These are phyloP conservation scores for Trichoderma atroviride DNA, from an alignment of 2,329 filamentous ascomycete genomes.

Conservation along the genomic window DNA sequence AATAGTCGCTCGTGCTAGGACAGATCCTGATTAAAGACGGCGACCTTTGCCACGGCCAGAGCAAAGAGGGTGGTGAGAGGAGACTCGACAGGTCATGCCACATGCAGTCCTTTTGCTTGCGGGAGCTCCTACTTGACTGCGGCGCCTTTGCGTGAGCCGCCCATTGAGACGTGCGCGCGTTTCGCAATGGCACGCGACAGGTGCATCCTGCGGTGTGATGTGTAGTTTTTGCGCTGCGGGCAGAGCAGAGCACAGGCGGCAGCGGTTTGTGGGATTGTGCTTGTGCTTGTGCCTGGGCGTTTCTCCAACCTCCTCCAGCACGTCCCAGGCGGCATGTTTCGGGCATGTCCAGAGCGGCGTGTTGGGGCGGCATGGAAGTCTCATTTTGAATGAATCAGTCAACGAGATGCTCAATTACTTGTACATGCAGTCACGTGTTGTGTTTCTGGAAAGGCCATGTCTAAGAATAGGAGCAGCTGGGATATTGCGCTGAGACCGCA, in stretches of 20 bases:
- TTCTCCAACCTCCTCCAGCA: not conserved
- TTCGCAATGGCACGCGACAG: conserved; percentile 4
- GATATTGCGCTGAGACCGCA: not conserved
- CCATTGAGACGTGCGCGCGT: conserved; percentile 4
- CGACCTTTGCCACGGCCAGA: not conserved
- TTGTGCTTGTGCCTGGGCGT: not conserved
- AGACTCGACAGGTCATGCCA: not conserved
- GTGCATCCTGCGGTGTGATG: not conserved
- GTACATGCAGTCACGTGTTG: not conserved
- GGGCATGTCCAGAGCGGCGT: conserved; percentile 3
- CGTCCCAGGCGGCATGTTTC: conserved; percentile 12
- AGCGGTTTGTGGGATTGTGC: not conserved
- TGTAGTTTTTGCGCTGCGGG: not conserved
- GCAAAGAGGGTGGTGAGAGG: not conserved
- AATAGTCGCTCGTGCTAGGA: not conserved
- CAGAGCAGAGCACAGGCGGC: not conserved
- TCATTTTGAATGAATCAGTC: not conserved
- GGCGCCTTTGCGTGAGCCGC: not conserved
- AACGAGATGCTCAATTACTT: not conserved
- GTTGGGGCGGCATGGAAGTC: not conserved
- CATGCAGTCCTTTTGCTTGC: not conserved
- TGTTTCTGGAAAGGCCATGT: not conserved
- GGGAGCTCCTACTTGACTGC: not conserved
- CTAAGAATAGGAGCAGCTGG: not conserved
- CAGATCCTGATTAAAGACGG: not conserved